phyloP scores from a whole-genome alignment of 805 yeast species.

The Wickerhamomyces tratensis region DNA sequence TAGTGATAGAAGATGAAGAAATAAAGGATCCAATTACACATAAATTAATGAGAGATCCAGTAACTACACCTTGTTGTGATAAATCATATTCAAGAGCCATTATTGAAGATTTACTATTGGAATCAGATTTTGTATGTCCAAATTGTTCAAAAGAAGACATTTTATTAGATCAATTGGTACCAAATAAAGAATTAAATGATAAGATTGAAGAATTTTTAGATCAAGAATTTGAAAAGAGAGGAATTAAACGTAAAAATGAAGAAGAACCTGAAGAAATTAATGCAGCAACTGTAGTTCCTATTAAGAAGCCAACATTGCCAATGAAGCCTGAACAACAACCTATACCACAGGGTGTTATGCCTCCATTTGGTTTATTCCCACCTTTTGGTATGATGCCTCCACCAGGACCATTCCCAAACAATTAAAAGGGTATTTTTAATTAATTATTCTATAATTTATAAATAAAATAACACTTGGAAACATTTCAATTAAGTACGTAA shows the following conservation, averaged over 20 bases:
- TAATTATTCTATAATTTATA: too few relatives aligned
- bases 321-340: slow-evolving; percentile 5
- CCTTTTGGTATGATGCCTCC: slow-evolving; percentile 8
- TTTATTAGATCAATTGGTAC: slow-evolving; percentile 59
- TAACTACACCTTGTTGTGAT: slow-evolving; percentile 74
- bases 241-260: slow-evolving; percentile 14
- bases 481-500: too few relatives aligned
- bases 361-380: not conserved
- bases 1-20: slow-evolving; percentile 38
- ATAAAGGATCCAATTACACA: slow-evolving; percentile 64
- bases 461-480: too few relatives aligned
- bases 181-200: slow-evolving; percentile 49
- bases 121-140: slow-evolving; percentile 86
- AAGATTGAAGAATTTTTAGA: slow-evolving; percentile 44
- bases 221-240: slow-evolving; percentile 22
- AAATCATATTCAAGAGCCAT: slow-evolving; percentile 48
- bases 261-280: too few relatives aligned
- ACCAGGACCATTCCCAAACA: slow-evolving; percentile 4
- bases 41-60: slow-evolving; percentile 61
- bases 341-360: slow-evolving; percentile 7
- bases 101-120: slow-evolving; percentile 60
- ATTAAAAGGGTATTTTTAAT: too few relatives aligned
- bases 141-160: slow-evolving; percentile 69
- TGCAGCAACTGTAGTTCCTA: slow-evolving; percentile 5
- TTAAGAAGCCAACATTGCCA: slow-evolving; percentile 2